These are phyloP conservation scores for Artemisia annua DNA, from an alignment of 129 eudicot species.

Conservation along the genomic window DNA sequence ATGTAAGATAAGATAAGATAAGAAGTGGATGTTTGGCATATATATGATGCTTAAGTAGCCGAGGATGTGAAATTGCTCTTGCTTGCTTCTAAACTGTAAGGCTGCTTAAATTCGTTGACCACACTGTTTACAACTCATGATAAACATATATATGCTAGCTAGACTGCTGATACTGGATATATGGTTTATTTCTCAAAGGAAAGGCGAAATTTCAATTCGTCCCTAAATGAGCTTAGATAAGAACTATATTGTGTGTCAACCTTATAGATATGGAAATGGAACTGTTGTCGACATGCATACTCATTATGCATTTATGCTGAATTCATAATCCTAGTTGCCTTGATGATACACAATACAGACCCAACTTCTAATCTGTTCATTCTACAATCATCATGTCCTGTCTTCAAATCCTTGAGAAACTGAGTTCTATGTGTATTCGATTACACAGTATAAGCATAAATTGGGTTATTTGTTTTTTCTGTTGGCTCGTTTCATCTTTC, in stretches of 20 bases:
- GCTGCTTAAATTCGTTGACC: neutral
- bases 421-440: slow-evolving; percentile 4
- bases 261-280: neutral
- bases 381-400: neutral
- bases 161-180: neutral
- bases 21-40: slow-evolving; percentile 10
- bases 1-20: neutral
- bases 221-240: neutral
- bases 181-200: neutral
- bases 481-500: neutral
- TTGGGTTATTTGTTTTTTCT: neutral
- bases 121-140: neutral
- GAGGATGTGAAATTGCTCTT: neutral
- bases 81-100: slow-evolving; percentile 14
- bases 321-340: neutral
- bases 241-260: neutral
- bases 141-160: neutral
- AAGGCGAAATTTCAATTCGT: too few species aligned
- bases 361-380: neutral
- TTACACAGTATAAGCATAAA: neutral
- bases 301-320: too few species aligned
- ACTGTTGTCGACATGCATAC: neutral
- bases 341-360: neutral
- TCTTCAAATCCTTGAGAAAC: slow-evolving; percentile 4
- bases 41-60: neutral